These are phyloP conservation scores for Hypoxylon cercidicola DNA, from an alignment of 495 filamentous ascomycete species.

Conservation along the genomic window DNA sequence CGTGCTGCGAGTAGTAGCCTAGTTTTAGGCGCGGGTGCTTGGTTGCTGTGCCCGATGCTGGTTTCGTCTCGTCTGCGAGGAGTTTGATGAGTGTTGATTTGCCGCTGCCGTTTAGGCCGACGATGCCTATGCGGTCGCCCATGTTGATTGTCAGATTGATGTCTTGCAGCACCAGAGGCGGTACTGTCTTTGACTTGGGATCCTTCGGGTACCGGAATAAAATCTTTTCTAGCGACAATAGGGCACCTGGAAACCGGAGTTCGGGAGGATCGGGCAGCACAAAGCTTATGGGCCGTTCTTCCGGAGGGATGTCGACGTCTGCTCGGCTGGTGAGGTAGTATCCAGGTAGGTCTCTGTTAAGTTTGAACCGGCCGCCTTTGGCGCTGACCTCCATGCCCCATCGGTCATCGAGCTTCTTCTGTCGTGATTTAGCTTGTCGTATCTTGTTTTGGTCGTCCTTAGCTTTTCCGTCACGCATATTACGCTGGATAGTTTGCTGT, in stretches of 20 bases:
- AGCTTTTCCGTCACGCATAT: constrained; percentile 73
- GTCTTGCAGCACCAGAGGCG: constrained; percentile 58
- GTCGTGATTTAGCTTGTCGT: constrained; percentile 77
- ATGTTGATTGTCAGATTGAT: constrained; percentile 72
- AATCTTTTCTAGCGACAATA: constrained; percentile 74
- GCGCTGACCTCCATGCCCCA: constrained; percentile 77
- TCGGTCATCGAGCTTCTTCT: constrained; percentile 83
- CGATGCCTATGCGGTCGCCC: constrained; percentile 76
- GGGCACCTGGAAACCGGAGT: constrained; percentile 76
- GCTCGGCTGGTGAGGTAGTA: constrained; percentile 65
- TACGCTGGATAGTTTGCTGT: constrained; percentile 76
- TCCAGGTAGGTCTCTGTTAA: constrained; percentile 75
- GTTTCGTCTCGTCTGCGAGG: constrained; percentile 57
- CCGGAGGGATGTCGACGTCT: constrained; percentile 75
- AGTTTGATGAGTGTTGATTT: constrained; percentile 76
- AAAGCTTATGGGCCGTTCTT: constrained; percentile 69
- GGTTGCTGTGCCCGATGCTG: constrained; percentile 65
- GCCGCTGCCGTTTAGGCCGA: constrained; percentile 78
- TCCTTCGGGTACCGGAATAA: constrained; percentile 65
- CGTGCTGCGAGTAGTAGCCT: constrained; percentile 82
- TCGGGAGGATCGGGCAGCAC: constrained; percentile 68
- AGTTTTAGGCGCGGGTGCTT: constrained; percentile 72
- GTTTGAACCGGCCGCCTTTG: constrained; percentile 78
- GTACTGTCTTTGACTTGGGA: constrained; percentile 18
- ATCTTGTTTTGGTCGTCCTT: constrained; percentile 83